Conservation (phyloP, 176 grass and related monocot species). For the Paspalum vaginatum region DNA sequence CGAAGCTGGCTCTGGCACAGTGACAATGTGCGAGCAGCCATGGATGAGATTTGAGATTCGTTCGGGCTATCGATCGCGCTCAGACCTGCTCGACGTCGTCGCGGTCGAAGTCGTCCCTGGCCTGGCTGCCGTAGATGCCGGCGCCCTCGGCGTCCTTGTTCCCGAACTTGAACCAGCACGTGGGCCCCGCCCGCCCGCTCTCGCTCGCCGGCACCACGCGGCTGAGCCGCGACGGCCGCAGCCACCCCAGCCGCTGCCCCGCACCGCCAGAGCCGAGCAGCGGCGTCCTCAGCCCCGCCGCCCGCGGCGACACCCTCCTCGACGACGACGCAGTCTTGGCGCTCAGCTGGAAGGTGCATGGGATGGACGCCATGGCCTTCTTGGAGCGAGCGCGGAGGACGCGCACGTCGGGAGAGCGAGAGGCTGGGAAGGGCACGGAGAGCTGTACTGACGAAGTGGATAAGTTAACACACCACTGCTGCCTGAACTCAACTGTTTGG, state of each 20-base stretch:
- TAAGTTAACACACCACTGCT: slow-evolving; percentile 22
- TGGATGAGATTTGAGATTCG: too few relatives aligned
- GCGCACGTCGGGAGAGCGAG: slow-evolving; percentile 38
- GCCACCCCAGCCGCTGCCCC: slow-evolving; percentile 38
- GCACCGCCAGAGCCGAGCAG: slow-evolving; percentile 38
- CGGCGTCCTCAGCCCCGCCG: slow-evolving; percentile 41
- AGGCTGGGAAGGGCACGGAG: slow-evolving; percentile 40
- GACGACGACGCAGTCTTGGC: slow-evolving; percentile 27
- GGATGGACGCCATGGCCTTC: slow-evolving; percentile 65
- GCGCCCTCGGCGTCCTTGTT: slow-evolving; percentile 80
- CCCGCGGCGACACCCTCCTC: slow-evolving; percentile 31
- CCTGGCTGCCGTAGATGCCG: slow-evolving; percentile 86
- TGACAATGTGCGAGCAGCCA: too few relatives aligned
- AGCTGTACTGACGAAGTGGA: slow-evolving; percentile 29
- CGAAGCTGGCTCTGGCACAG: too few relatives aligned
- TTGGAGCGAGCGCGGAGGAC: background rate
- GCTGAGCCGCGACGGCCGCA: slow-evolving; percentile 48
- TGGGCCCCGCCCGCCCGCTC: slow-evolving; percentile 54
- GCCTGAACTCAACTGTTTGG: background rate
- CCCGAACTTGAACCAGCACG: slow-evolving; percentile 90
- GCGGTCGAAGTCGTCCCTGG: slow-evolving; percentile 87
- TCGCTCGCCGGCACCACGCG: slow-evolving; percentile 47
- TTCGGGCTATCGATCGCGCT: too few relatives aligned
- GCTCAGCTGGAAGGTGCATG: slow-evolving; percentile 60
- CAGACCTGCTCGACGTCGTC: slow-evolving; percentile 94